Evolutionary conservation across 192 early-diverging fungal species (phyloP).

Genomic region (Borealophlyctis nickersoniae): DNA sequence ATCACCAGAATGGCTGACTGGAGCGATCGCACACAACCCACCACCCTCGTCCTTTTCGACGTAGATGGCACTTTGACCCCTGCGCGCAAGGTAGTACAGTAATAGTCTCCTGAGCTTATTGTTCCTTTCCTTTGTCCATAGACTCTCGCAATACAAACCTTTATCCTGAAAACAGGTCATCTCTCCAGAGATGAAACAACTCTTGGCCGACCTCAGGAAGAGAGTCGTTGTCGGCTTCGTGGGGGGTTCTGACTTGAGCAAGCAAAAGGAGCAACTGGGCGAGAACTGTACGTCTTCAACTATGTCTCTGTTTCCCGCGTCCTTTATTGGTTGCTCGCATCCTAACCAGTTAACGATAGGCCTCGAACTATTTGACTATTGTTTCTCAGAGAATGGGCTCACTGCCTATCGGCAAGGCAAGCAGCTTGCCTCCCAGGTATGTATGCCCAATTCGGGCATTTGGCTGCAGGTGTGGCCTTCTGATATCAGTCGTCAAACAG

Average conservation of each 20-base stretch:
- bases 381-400: constrained; percentile 96
- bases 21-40: constrained; percentile 49
- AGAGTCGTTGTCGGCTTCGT: constrained; percentile 94
- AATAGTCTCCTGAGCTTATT: too few species aligned
- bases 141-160: too few species aligned
- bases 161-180: constrained; percentile 58
- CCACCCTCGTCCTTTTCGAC: constrained; percentile 90
- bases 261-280: constrained; percentile 96
- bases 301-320: not conserved
- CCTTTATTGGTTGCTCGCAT: not conserved
- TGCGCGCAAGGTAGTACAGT: constrained; percentile 85
- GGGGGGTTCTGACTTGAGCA: constrained; percentile 88
- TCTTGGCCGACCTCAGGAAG: constrained; percentile 78
- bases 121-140: too few species aligned
- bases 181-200: constrained; percentile 72
- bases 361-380: constrained; percentile 86
- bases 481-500: constrained; percentile 40
- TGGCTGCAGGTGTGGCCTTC: not conserved
- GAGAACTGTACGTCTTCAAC: constrained; percentile 52
- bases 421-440: constrained; percentile 65
- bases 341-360: constrained; percentile 38
- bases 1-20: constrained; percentile 16
- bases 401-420: constrained; percentile 82
- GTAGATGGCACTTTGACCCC: constrained; percentile 97
- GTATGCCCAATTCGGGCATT: constrained; percentile 3